Conservation (phyloP, 1,284 basidiomycete species). For the Kwoniella shivajii region DNA sequence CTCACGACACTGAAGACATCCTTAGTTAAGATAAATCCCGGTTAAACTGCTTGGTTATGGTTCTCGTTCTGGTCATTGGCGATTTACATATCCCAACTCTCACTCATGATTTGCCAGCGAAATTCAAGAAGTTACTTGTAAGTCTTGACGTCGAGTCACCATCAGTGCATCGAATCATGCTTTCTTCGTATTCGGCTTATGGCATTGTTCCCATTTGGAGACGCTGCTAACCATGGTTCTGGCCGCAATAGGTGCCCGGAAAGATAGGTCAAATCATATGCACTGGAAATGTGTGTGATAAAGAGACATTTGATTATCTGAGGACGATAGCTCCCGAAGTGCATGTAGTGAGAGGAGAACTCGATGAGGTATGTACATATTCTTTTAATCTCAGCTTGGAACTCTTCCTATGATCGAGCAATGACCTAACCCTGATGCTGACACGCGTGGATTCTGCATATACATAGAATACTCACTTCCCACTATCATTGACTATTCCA, state of each 20-base stretch:
- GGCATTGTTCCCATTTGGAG: background rate
- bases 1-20: background rate
- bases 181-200: background rate
- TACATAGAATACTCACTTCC: constrained; percentile 61
- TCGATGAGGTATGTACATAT: constrained; percentile 77
- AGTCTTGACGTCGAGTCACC: constrained; percentile 22
- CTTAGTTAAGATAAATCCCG: too few relatives aligned
- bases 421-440: background rate
- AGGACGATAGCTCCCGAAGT: constrained; percentile 95
- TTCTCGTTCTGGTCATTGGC: constrained; percentile 89
- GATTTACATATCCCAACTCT: constrained; percentile 90
- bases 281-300: constrained; percentile 96
- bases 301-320: constrained; percentile 97
- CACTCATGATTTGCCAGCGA: constrained; percentile 84
- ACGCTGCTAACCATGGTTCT: background rate
- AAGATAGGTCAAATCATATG: constrained; percentile 98
- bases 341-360: constrained; percentile 89
- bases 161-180: background rate
- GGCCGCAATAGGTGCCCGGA: constrained; percentile 66
- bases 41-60: too few relatives aligned
- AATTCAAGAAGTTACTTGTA: constrained; percentile 95
- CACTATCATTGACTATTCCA: constrained; percentile 76
- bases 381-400: background rate
- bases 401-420: background rate
- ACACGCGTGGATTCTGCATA: background rate